Conservation (phyloP, 345 rosid species). For the Gossypium bickii region DNA sequence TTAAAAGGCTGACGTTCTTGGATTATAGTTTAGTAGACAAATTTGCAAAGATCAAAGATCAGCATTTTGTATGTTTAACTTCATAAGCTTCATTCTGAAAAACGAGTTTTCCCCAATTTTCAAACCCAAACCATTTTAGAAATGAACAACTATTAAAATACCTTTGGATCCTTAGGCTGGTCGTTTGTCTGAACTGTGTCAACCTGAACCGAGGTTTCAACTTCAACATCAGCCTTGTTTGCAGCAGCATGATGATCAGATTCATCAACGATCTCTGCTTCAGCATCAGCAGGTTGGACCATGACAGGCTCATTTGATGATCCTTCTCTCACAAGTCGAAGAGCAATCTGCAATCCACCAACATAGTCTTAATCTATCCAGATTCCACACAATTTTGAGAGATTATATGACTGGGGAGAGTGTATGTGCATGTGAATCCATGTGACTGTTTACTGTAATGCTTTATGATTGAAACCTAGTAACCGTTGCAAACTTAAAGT, state of each 20-base stretch:
- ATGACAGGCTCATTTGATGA: slow-evolving; percentile 42
- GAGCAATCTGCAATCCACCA: slow-evolving; percentile 62
- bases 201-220: slow-evolving; percentile 24
- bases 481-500: slow-evolving; percentile 61
- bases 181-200: slow-evolving; percentile 20
- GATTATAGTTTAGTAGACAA: not conserved
- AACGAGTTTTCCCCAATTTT: not conserved
- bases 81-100: slow-evolving; percentile 30
- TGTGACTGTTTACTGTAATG: not conserved
- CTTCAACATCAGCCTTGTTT: slow-evolving; percentile 22
- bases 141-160: slow-evolving; percentile 16
- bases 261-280: slow-evolving; percentile 21
- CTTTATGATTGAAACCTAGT: slow-evolving; percentile 53
- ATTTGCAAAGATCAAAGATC: not conserved
- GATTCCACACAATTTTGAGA: not conserved
- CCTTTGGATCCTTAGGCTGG: slow-evolving; percentile 36
- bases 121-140: not conserved
- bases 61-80: not conserved
- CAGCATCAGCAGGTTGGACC: slow-evolving; percentile 21
- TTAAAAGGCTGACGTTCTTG: not conserved
- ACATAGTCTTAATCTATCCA: slow-evolving; percentile 1
- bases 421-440: not conserved
- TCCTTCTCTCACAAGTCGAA: slow-evolving; percentile 77
- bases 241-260: slow-evolving; percentile 29
- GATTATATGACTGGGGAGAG: not conserved